Percentiles rank a stretch among this genome's conserved stretches.
Evolutionary conservation across 345 rosid species (phyloP).

Genomic region (Bruguiera gymnorhiza): DNA sequence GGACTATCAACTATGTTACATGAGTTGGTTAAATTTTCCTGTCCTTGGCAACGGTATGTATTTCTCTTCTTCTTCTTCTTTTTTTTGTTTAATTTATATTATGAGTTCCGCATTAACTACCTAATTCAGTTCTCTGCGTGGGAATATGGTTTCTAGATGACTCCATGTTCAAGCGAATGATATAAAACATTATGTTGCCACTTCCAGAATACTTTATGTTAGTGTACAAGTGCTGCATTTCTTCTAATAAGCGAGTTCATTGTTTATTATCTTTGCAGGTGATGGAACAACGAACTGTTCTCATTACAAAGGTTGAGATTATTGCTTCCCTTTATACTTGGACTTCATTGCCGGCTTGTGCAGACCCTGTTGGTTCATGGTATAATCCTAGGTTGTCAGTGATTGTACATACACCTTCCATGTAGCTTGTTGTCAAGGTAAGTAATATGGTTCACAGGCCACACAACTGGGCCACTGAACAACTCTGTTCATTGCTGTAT

Average conservation of each 20-base stretch:
- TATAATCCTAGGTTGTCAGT: constrained; percentile 90
- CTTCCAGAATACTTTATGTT: not conserved
- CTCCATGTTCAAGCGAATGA: not conserved
- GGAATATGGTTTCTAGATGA: constrained; percentile 10
- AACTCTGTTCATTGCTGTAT: too few relatives aligned
- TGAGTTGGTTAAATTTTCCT: constrained; percentile 46
- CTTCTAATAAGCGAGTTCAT: not conserved
- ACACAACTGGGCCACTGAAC: too few relatives aligned
- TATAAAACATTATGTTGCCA: not conserved
- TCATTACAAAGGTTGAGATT: constrained; percentile 92
- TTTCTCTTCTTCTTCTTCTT: not conserved
- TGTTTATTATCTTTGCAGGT: constrained; percentile 49
- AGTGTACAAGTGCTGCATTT: not conserved
- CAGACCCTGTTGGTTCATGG: constrained; percentile 94
- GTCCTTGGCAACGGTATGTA: not conserved
- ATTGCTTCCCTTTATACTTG: constrained; percentile 97
- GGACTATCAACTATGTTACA: constrained; percentile 71
- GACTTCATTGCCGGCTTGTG: constrained; percentile 88
- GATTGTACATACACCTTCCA: constrained; percentile 84
- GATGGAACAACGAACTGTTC: constrained; percentile 94
- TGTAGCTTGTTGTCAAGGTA: constrained; percentile 92
- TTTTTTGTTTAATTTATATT: too few relatives aligned
- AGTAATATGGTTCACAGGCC: not conserved
- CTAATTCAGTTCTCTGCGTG: not conserved
- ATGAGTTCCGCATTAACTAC: not conserved